Evolutionary conservation across 306 rosid species (phyloP).

Genomic region (Glycine soja): DNA sequence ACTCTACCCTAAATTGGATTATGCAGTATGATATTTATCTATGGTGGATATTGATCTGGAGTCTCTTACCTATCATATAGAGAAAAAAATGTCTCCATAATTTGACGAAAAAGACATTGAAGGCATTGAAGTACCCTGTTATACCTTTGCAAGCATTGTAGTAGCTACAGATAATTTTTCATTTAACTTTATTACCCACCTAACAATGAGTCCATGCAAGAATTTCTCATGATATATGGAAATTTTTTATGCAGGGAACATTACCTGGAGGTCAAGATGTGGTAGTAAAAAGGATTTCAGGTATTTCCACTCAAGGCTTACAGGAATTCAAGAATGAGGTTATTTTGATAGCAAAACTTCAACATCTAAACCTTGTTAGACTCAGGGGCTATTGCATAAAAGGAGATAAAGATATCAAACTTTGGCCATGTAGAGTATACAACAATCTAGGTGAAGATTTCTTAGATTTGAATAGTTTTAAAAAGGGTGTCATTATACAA

Average conservation of each 20-base stretch:
- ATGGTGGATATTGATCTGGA: constrained; percentile 32
- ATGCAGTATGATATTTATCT: constrained; percentile 34
- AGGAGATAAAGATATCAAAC: constrained; percentile 57
- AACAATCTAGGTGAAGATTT: too few relatives aligned
- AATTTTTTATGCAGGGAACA: constrained; percentile 40
- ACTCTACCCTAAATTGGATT: constrained; percentile 24
- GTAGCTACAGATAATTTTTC: constrained; percentile 58
- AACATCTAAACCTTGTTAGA: constrained; percentile 61
- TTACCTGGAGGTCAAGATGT: constrained; percentile 46
- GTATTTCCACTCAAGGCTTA: constrained; percentile 56
- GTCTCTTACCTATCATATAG: constrained; percentile 3
- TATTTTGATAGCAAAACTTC: constrained; percentile 57
- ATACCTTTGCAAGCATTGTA: constrained; percentile 45
- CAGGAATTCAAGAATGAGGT: constrained; percentile 61
- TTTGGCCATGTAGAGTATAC: too few relatives aligned
- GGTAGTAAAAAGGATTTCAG: constrained; percentile 62
- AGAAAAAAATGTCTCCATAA: too few relatives aligned
- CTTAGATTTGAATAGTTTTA: too few relatives aligned
- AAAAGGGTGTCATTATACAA: too few relatives aligned
- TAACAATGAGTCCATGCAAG: background rate
- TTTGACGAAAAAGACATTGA: constrained; percentile 47
- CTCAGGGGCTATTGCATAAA: constrained; percentile 55
- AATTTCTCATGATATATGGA: background rate
- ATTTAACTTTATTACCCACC: background rate
- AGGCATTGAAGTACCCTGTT: constrained; percentile 55